phyloP scores from a whole-genome alignment of 352 stramenopile species.

The Pythium oligandrum region DNA sequence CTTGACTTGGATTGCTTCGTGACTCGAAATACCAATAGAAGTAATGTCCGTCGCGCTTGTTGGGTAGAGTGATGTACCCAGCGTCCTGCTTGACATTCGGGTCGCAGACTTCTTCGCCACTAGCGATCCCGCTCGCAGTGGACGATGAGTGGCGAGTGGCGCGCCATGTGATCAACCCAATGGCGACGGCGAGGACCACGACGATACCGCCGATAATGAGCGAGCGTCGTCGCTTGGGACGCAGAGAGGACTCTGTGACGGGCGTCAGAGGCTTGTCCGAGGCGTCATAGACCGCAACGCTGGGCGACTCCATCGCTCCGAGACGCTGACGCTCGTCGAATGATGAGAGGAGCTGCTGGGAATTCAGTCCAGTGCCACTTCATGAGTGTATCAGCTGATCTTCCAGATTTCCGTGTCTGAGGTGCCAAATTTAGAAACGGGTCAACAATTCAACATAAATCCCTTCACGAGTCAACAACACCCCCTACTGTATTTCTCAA shows the following conservation, averaged over 20 bases:
- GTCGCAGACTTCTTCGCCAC: neutral
- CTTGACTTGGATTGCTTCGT: slow-evolving; percentile 18
- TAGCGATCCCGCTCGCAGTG: neutral
- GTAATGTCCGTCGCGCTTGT: slow-evolving; percentile 45
- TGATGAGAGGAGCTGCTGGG: no score
- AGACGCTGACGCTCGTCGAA: no score
- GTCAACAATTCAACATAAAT: no score
- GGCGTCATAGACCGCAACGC: no score
- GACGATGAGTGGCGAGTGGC: neutral
- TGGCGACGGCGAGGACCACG: neutral
- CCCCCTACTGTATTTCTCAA: no score
- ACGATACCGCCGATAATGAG: neutral
- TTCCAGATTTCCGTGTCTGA: no score
- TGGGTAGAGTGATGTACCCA: slow-evolving; percentile 35
- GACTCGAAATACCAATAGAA: slow-evolving; percentile 59
- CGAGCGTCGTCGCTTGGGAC: neutral
- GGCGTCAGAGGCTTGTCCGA: neutral
- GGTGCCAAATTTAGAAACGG: no score
- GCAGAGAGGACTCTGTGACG: neutral
- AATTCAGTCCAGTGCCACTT: no score
- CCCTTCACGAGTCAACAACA: no score
- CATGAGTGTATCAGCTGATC: no score
- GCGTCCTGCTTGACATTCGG: slow-evolving; percentile 10
- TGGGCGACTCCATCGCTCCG: no score
- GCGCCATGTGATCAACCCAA: neutral